Percentiles rank a stretch among this genome's conserved stretches.
These are phyloP conservation scores for Moricandia moricandioides DNA, from an alignment of 345 rosid genomes.

Conservation along the genomic window DNA sequence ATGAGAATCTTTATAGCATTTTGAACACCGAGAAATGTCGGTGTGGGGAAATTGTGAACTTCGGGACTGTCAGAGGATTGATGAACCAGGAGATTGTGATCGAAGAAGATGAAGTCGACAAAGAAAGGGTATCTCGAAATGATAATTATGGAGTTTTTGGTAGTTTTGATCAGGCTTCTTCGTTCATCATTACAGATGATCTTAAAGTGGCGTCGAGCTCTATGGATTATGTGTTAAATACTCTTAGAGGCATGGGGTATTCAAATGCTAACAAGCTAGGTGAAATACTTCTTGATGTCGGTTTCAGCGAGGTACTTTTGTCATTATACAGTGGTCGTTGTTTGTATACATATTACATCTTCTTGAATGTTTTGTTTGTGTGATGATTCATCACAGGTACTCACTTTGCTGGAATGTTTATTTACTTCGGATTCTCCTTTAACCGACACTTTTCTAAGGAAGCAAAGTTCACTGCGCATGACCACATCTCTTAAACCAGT, in stretches of 20 bases:
- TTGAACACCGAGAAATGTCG: not conserved
- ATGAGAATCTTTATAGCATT: not conserved
- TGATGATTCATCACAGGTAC: too few relatives aligned
- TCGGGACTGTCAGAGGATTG: not conserved
- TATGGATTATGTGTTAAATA: not conserved
- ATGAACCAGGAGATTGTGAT: not conserved
- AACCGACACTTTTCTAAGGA: too few relatives aligned
- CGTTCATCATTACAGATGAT: constrained; percentile 7
- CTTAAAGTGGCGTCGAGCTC: not conserved
- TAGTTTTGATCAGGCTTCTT: not conserved
- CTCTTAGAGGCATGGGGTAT: constrained; percentile 5
- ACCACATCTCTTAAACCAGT: too few relatives aligned
- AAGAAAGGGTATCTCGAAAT: not conserved
- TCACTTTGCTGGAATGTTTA: too few relatives aligned
- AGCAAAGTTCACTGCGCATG: too few relatives aligned
- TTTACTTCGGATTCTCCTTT: too few relatives aligned
- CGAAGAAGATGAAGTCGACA: not conserved
- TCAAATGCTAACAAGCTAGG: not conserved
- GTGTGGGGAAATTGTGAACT: not conserved
- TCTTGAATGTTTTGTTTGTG: too few relatives aligned
- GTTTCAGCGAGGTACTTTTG: not conserved
- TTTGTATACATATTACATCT: too few relatives aligned
- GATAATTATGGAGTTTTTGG: not conserved
- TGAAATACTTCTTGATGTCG: constrained; percentile 5
- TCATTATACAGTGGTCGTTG: too few relatives aligned